phyloP scores from a whole-genome alignment of 2,329 filamentous ascomycete species.

The Aspergillus pseudonomiae region DNA sequence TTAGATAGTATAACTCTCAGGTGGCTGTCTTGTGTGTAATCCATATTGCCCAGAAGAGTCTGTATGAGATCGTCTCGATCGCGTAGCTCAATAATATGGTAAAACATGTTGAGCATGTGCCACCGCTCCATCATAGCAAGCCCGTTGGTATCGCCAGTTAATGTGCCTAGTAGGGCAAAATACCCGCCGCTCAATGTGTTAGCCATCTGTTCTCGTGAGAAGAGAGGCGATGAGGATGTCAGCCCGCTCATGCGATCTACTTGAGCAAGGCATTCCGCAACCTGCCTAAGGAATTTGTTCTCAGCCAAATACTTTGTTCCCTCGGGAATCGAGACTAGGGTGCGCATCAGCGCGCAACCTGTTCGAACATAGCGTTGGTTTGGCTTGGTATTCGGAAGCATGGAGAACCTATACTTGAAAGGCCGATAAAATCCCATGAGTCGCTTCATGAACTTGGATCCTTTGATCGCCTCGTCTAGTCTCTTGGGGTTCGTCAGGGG shows the following conservation, averaged over 20 bases:
- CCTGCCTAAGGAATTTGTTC: slow-evolving; percentile 89
- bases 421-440: slow-evolving; percentile 93
- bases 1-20: slow-evolving; percentile 91
- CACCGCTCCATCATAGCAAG: slow-evolving; percentile 90
- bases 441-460: slow-evolving; percentile 93
- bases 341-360: slow-evolving; percentile 85
- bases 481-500: slow-evolving; percentile 88
- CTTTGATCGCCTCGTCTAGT: slow-evolving; percentile 90
- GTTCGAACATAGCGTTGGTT: slow-evolving; percentile 93
- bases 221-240: slow-evolving; percentile 79
- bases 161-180: slow-evolving; percentile 84
- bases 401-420: slow-evolving; percentile 94
- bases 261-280: slow-evolving; percentile 94
- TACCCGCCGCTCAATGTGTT: slow-evolving; percentile 92
- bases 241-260: slow-evolving; percentile 77
- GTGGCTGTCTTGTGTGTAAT: slow-evolving; percentile 87
- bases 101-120: slow-evolving; percentile 99
- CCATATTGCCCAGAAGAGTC: slow-evolving; percentile 84
- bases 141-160: slow-evolving; percentile 81
- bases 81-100: slow-evolving; percentile 91
- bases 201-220: slow-evolving; percentile 79
- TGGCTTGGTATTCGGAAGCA: slow-evolving; percentile 84
- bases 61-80: slow-evolving; percentile 91
- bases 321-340: slow-evolving; percentile 81
- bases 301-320: slow-evolving; percentile 84